Evolutionary conservation across 768 basidiomycete genomes (phyloP).

Genomic region (Calocera cornea): DNA sequence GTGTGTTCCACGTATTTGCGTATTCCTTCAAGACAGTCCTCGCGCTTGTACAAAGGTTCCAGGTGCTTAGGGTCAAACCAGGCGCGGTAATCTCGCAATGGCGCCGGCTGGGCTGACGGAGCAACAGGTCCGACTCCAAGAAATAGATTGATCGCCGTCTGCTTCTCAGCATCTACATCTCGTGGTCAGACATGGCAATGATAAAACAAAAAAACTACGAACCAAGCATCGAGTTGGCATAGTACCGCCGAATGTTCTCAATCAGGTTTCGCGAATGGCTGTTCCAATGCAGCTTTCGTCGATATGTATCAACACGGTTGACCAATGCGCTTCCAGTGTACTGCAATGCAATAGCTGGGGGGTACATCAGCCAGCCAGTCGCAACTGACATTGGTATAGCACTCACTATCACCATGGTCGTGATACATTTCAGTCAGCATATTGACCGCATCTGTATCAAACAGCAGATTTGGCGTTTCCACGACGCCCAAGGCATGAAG

Average conservation of each 20-base stretch:
- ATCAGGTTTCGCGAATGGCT: slow-evolving; percentile 94
- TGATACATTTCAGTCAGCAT: slow-evolving; percentile 99
- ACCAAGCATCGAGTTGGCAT: slow-evolving; percentile 88
- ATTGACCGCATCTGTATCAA: slow-evolving; percentile 89
- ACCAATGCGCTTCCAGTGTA: slow-evolving; percentile 95
- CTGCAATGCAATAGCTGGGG: slow-evolving; percentile 76
- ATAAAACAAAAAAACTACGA: slow-evolving; percentile 2
- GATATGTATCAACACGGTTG: slow-evolving; percentile 90
- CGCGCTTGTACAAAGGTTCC: slow-evolving; percentile 48
- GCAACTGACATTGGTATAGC: background rate
- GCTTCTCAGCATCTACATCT: slow-evolving; percentile 79
- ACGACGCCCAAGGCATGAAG: slow-evolving; percentile 87
- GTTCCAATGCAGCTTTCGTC: slow-evolving; percentile 92
- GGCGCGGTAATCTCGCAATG: slow-evolving; percentile 61
- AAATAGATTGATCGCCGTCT: slow-evolving; percentile 94
- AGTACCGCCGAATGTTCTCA: slow-evolving; percentile 87
- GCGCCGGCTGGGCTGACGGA: slow-evolving; percentile 29
- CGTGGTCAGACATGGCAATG: background rate
- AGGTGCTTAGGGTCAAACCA: slow-evolving; percentile 75
- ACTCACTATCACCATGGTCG: slow-evolving; percentile 86
- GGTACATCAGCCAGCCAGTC: background rate
- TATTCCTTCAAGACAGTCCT: slow-evolving; percentile 51
- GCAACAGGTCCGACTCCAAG: slow-evolving; percentile 42
- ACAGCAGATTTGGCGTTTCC: slow-evolving; percentile 67
- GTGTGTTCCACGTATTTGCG: slow-evolving; percentile 39